Evolutionary conservation across 2,329 filamentous ascomycete genomes (phyloP).

Genomic region (Diplodia intermedia): DNA sequence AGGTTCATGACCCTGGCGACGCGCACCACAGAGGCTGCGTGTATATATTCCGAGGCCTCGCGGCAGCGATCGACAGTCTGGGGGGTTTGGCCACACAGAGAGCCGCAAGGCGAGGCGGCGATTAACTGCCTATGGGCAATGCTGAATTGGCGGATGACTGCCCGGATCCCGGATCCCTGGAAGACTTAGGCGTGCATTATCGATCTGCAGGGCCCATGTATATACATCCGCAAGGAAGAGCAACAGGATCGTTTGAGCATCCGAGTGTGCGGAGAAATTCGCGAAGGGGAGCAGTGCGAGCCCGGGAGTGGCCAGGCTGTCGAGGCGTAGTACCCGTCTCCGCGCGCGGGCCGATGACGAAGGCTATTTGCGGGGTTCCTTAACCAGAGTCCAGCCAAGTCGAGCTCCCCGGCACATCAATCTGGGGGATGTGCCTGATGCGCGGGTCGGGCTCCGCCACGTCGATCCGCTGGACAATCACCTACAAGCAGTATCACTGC

Average conservation of each 20-base stretch:
- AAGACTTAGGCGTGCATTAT: neutral
- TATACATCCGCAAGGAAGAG: neutral
- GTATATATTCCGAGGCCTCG: conserved; percentile 14
- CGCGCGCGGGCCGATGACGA: conserved; percentile 1
- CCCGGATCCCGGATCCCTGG: neutral
- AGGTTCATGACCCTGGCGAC: neutral
- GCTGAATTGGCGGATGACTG: neutral
- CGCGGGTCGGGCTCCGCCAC: neutral
- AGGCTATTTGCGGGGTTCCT: conserved; percentile 7
- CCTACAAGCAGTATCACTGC: neutral
- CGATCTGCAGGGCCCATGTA: neutral
- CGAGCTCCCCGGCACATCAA: neutral
- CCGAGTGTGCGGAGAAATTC: neutral
- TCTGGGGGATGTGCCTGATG: conserved; percentile 9
- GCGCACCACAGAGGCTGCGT: neutral
- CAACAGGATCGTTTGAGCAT: neutral
- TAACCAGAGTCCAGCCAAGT: neutral
- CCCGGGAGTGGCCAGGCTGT: neutral
- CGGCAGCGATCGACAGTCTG: too few species aligned
- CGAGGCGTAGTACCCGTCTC: neutral
- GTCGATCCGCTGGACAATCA: neutral
- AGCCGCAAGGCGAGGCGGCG: neutral
- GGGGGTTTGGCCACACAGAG: neutral
- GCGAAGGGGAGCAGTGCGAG: too few species aligned
- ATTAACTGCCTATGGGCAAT: neutral